Evolutionary conservation across 2,329 filamentous ascomycete species (phyloP).

Genomic region (Tolypocladium nubicola): DNA sequence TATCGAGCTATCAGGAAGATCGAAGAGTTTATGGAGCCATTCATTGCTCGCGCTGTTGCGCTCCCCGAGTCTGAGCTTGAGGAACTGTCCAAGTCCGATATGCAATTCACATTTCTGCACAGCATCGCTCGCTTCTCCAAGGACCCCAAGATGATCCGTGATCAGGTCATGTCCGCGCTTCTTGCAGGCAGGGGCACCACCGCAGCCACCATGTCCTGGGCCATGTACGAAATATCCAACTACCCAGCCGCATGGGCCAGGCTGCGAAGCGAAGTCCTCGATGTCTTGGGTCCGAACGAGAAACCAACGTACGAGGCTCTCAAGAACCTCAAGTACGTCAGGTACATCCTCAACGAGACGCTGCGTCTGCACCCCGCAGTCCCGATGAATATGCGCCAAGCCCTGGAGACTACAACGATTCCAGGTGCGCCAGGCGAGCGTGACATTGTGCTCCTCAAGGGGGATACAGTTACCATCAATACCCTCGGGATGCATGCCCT

Average conservation of each 20-base stretch:
- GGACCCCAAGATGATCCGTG: conserved; percentile 52
- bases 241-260: conserved; percentile 57
- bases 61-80: conserved; percentile 56
- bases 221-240: conserved; percentile 68
- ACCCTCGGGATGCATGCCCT: conserved; percentile 66
- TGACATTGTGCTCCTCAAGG: conserved; percentile 52
- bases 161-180: conserved; percentile 66
- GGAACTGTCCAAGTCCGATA: conserved; percentile 55
- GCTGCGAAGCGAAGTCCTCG: conserved; percentile 63
- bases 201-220: conserved; percentile 70
- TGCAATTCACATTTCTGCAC: conserved; percentile 66
- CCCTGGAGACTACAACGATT: conserved; percentile 22
- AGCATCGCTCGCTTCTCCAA: conserved; percentile 62
- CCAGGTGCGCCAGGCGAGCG: conserved; percentile 38
- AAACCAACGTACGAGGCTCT: conserved; percentile 67
- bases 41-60: conserved; percentile 54
- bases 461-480: conserved; percentile 55
- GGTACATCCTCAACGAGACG: conserved; percentile 64
- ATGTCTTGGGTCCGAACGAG: conserved; percentile 50
- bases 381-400: conserved; percentile 41
- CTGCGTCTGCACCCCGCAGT: conserved; percentile 69
- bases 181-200: conserved; percentile 77
- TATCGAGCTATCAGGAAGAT: conserved; percentile 51
- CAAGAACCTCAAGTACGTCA: conserved; percentile 78
- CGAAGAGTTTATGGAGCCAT: conserved; percentile 59